Conservation (phyloP, 2,329 filamentous ascomycete species). For the Talaromyces atroroseus region DNA sequence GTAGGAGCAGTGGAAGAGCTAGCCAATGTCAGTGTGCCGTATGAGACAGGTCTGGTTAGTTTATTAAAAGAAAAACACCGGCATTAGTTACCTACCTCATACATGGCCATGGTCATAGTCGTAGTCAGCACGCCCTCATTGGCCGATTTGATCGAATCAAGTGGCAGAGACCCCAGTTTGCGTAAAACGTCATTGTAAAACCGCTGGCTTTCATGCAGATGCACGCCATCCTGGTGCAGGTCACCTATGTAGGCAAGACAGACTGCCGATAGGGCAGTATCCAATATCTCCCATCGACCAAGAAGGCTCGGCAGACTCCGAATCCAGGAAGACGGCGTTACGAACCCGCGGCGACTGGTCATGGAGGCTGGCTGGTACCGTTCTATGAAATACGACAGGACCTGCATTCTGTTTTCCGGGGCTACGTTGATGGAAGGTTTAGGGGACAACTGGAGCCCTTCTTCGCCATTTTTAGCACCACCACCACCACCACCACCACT, state of each 20-base stretch:
- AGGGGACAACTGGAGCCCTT: neutral
- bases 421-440: conserved; percentile 10
- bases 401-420: conserved; percentile 12
- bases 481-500: neutral
- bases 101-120: conserved; percentile 14
- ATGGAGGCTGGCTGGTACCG: conserved; percentile 12
- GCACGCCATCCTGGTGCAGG: neutral
- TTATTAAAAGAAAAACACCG: neutral
- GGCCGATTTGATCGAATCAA: conserved; percentile 8
- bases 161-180: conserved; percentile 6
- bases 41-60: neutral
- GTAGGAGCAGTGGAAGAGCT: conserved; percentile 14
- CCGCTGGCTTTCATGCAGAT: conserved; percentile 11
- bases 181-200: conserved; percentile 7
- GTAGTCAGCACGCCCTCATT: conserved; percentile 12
- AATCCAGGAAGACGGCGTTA: conserved; percentile 13
- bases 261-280: conserved; percentile 8
- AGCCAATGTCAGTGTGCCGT: neutral
- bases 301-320: conserved; percentile 9
- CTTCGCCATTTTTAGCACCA: neutral
- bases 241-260: conserved; percentile 13
- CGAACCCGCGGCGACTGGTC: conserved; percentile 6
- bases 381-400: conserved; percentile 12
- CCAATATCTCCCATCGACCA: conserved; percentile 10
- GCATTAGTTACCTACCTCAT: conserved; percentile 5